Base-by-base conservation (phyloP, 2,329 filamentous ascomycete genomes). In the Phyllosticta capitalensis region DNA sequence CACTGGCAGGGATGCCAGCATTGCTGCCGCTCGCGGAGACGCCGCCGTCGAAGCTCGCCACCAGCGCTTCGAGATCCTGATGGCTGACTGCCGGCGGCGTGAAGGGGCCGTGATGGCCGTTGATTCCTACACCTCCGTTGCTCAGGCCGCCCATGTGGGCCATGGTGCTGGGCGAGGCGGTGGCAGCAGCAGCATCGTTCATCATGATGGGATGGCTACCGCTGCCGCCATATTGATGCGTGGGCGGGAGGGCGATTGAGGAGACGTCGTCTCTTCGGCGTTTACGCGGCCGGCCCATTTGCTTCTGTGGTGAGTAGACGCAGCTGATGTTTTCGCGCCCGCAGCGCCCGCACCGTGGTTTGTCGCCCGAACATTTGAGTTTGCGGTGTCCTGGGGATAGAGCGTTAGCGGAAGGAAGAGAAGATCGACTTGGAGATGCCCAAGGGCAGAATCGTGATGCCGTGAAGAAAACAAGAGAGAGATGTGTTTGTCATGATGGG, bases 241-340 rank as follows among this genome's bases (percentile, higher is more conserved):
- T 12, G 22, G 50, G 14, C 19, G 50, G 20, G 20, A 24, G 28
- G 10, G 19, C 50, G 9, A 19, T 49, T 17, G 33, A 20, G 3
- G 20, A 51, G 10, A 28, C 48, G 1, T 30, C 58, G 14, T 48
- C 53, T 26, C 58, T 55, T 61, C 7, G 65, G 56, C 77, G 71
- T 65, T 80, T 81, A 61, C 74, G 74, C n/a, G 78, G 78, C 51
- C 78, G 66, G 9, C 78, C 78, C 78, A 80, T 81, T 38, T 69
- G 73, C 65, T 78, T 79, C 56, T 76, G 76, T 2, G 68, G 67
- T 22, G 76, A 79, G 65, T 79, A 81, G 24, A 75, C 57, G 64
- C 78, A 81, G 17, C 55, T 54, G 14, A 79, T 70, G 3, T 63
- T 63, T 54, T 79, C 77, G 49, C 66, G 65, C 19, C 63, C 62